Conservation (phyloP, 495 filamentous ascomycete species). For the Xylaria grammica region DNA sequence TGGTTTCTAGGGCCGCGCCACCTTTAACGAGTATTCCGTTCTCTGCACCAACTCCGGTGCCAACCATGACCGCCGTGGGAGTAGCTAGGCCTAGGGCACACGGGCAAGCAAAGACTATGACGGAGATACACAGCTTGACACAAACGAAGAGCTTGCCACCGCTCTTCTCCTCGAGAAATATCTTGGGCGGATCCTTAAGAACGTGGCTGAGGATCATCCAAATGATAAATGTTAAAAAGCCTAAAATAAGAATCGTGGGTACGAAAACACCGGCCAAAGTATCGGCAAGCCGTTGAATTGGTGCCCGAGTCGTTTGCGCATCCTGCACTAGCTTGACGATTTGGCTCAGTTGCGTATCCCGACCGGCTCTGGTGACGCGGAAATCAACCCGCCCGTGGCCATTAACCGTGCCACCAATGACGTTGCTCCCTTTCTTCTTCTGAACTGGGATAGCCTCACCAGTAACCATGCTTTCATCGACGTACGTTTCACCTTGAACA, state of each 20-base stretch:
- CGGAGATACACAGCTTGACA: constrained; percentile 95
- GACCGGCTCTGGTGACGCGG: constrained; percentile 87
- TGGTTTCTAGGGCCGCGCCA: constrained; percentile 88
- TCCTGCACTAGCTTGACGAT: constrained; percentile 97
- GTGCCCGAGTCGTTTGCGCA: constrained; percentile 91
- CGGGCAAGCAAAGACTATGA: constrained; percentile 98
- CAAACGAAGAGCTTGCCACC: constrained; percentile 96
- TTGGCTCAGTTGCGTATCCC: constrained; percentile 95
- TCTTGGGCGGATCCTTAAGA: constrained; percentile 77
- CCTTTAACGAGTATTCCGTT: constrained; percentile 97
- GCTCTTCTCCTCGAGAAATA: constrained; percentile 79
- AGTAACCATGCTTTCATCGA: constrained; percentile 99
- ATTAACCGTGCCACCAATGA: constrained; percentile 98
- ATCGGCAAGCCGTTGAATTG: constrained; percentile 94
- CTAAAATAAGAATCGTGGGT: constrained; percentile 83
- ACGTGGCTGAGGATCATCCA: constrained; percentile 97
- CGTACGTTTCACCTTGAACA: constrained; percentile 85
- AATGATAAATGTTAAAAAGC: constrained; percentile 80
- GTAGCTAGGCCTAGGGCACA: constrained; percentile 94
- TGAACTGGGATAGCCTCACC: constrained; percentile 93
- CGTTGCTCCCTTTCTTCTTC: constrained; percentile 76
- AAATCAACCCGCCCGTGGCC: constrained; percentile 91
- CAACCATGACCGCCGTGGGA: constrained; percentile 98
- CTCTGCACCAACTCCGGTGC: constrained; percentile 94
- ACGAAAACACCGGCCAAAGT: constrained; percentile 93